These are phyloP conservation scores for Podospora australis DNA, from an alignment of 495 filamentous ascomycete genomes.

Conservation along the genomic window DNA sequence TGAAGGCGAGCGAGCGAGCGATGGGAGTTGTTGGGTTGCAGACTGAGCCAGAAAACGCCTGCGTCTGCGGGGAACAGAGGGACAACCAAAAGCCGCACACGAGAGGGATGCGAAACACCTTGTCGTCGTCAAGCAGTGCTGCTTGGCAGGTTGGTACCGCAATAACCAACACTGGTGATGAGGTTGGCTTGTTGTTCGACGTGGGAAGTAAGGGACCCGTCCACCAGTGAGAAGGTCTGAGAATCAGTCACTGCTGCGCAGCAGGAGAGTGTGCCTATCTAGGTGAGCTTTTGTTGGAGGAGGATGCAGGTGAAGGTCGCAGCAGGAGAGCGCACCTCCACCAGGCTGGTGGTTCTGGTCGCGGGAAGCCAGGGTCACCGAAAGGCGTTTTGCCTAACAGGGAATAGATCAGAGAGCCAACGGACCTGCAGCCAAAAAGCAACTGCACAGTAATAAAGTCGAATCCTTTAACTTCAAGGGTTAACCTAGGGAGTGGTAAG, in stretches of 20 bases:
- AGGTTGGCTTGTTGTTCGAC: conserved; percentile 13
- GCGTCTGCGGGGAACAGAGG: conserved; percentile 10
- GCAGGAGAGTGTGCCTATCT: neutral
- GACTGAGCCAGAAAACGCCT: conserved; percentile 2
- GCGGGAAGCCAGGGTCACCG: conserved; percentile 11
- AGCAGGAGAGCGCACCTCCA: too few relatives aligned
- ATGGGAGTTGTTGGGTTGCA: conserved; percentile 2
- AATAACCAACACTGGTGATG: conserved; percentile 13
- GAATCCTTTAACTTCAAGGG: neutral
- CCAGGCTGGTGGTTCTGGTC: neutral
- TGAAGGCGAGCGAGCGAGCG: neutral
- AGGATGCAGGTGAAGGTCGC: neutral
- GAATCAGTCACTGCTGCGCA: conserved; percentile 3
- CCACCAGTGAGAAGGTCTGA: conserved; percentile 12
- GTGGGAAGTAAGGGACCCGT: conserved; percentile 9
- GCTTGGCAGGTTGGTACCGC: conserved; percentile 9
- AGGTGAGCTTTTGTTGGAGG: neutral
- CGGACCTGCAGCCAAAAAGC: neutral
- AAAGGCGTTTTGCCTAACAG: conserved; percentile 8
- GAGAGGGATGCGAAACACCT: too few relatives aligned
- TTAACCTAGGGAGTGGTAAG: too few relatives aligned
- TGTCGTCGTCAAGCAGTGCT: neutral
- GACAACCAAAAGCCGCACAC: conserved; percentile 9
- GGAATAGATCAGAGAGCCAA: conserved; percentile 9
- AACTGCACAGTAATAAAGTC: neutral